phyloP scores from a whole-genome alignment of 2,329 filamentous ascomycete species.

The Sordariomycetes sp. region DNA sequence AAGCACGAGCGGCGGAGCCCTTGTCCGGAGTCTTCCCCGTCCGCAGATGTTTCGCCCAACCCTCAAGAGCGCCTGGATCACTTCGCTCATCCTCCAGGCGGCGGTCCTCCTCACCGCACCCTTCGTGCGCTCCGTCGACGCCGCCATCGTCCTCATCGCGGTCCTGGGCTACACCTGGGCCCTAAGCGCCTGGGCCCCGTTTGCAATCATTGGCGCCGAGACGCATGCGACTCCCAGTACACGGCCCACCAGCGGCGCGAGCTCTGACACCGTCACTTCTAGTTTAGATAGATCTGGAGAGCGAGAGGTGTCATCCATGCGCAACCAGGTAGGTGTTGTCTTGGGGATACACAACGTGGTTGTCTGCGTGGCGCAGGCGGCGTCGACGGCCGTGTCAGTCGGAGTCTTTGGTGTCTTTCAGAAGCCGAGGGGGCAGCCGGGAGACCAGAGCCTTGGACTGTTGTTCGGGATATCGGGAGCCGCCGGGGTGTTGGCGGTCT shows the following conservation, averaged over 20 bases:
- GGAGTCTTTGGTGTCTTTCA: constrained; percentile 77
- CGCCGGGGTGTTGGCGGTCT: constrained; percentile 67
- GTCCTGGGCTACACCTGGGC: constrained; percentile 88
- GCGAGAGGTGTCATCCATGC: not conserved
- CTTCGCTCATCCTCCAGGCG: constrained; percentile 76
- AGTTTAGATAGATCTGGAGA: not conserved
- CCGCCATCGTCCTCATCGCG: constrained; percentile 67
- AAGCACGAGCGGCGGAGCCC: constrained; percentile 8
- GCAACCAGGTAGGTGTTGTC: constrained; percentile 76
- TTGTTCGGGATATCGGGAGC: constrained; percentile 77
- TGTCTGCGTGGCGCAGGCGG: constrained; percentile 81
- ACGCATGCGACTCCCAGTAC: not conserved
- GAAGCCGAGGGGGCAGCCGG: constrained; percentile 74
- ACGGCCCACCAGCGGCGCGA: not conserved
- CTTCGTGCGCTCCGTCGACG: constrained; percentile 59
- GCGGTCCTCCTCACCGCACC: constrained; percentile 75
- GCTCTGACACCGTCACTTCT: not conserved
- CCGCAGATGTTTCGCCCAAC: constrained; percentile 76
- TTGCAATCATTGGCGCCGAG: constrained; percentile 87
- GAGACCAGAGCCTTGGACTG: constrained; percentile 79
- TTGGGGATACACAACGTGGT: constrained; percentile 94
- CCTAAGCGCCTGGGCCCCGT: constrained; percentile 86
- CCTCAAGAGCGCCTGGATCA: constrained; percentile 77
- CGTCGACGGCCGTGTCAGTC: constrained; percentile 77
- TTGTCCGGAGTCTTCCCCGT: constrained; percentile 30